phyloP scores from a whole-genome alignment of 2,329 filamentous ascomycete species.

The Ceratocystiopsis brevicomis region DNA sequence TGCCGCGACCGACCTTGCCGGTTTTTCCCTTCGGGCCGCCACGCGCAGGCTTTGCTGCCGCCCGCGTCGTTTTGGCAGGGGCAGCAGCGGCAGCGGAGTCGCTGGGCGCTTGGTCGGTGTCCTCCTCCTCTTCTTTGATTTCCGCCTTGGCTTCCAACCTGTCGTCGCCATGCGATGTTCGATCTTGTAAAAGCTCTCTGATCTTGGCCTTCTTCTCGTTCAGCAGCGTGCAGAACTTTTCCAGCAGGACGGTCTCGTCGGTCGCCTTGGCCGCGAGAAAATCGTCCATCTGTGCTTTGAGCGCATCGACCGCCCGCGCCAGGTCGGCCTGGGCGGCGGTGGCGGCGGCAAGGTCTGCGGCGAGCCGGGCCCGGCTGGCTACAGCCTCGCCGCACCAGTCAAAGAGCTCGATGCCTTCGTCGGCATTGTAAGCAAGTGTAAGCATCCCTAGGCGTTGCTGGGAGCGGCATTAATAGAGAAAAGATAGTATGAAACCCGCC shows the following conservation, averaged over 20 bases:
- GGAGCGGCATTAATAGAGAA: background rate
- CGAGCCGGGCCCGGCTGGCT: constrained; percentile 25
- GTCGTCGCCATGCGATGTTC: constrained; percentile 7
- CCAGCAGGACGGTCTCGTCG: constrained; percentile 46
- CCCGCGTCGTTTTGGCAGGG: background rate
- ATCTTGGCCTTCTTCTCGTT: constrained; percentile 73
- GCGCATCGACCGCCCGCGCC: constrained; percentile 34
- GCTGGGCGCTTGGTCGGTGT: background rate
- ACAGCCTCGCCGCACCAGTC: constrained; percentile 50
- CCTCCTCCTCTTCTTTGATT: constrained; percentile 1
- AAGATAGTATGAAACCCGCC: constrained; percentile 5
- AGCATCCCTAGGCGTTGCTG: constrained; percentile 54
- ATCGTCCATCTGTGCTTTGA: constrained; percentile 46
- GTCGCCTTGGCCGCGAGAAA: constrained; percentile 45
- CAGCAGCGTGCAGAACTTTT: constrained; percentile 50
- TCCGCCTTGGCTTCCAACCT: constrained; percentile 13
- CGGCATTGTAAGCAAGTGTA: constrained; percentile 32
- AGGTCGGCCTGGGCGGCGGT: constrained; percentile 26
- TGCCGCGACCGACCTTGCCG: background rate
- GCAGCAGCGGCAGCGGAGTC: background rate
- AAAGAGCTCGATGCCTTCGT: constrained; percentile 43
- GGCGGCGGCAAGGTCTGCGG: constrained; percentile 23
- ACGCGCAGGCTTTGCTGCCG: too few relatives aligned
- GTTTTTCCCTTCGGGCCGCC: background rate
- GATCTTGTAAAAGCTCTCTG: constrained; percentile 34